Base-by-base conservation (phyloP, 345 rosid genomes). In the Lumnitzera racemosa region DNA sequence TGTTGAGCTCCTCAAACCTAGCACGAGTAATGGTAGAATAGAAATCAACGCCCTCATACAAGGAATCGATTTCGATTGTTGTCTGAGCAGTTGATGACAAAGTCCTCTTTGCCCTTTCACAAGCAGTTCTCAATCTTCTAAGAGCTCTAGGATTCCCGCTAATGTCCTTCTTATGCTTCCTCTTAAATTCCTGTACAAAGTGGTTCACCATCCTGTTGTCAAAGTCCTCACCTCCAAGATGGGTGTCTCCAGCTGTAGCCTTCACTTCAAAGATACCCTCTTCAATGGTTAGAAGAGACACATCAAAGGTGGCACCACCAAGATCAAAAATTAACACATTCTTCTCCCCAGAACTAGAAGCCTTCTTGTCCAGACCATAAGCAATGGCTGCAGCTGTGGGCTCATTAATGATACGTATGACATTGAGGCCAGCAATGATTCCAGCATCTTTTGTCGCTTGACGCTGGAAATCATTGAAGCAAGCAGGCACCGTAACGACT, bases 351-450 rank as follows among this genome's bases (percentile, higher is more conserved):
- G 63, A 76, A 25, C 67, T 71, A 29, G 59, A 23, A 0, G 82
- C 77, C 55, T 74, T 74, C 82, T 78, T 78, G 58, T 78, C 82
- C 11, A 78, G 80, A 46, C 82, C 82, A 69, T 78, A 78, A 11
- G 82, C 82, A 69, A 75, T 78, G n/a, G 82, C 82, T 0, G 82
- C 82, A 47, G 82, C 82, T 0, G 82, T 78, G 2, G 82, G 82
- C 64, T 78, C 82, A 3, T 75, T 75, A 52, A 74, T 73, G 20
- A 20, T 20, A 20, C 73, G 66, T 73, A 73, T 61, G 0, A 73
- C 77, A 57, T 73, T 72, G 11, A 74, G 75, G 7, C 78, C 78
- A 23, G 75, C 74, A 48, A 70, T 74, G 15, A 72, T 74, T 12
- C 82, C 82, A 10, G 82, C 75, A 36, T 78, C 81, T 64, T 74